phyloP scores from a whole-genome alignment of 345 rosid genomes.

The Eucalyptus tenuipes region DNA sequence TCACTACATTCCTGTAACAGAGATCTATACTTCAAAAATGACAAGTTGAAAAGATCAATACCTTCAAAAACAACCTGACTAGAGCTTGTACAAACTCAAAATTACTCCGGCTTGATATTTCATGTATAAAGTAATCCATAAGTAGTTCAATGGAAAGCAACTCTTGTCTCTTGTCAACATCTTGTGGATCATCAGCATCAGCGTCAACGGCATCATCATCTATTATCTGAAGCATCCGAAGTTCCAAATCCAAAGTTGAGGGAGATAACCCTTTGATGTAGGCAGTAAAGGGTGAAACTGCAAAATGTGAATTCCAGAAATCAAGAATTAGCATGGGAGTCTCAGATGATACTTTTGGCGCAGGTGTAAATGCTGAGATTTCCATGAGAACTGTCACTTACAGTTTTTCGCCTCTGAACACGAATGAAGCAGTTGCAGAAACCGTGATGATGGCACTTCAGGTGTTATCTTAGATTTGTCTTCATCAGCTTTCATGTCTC shows the following conservation, averaged over 20 bases:
- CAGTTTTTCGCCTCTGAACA: slow-evolving; percentile 46
- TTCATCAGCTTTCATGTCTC: slow-evolving; percentile 13
- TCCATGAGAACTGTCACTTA: neutral
- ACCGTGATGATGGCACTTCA: slow-evolving; percentile 25
- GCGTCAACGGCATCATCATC: slow-evolving; percentile 58
- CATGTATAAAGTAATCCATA: slow-evolving; percentile 68
- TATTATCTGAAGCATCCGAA: slow-evolving; percentile 85
- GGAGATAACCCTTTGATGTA: slow-evolving; percentile 80
- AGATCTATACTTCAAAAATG: neutral
- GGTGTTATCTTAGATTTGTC: slow-evolving; percentile 10
- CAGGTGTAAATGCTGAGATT: neutral
- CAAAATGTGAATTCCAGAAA: slow-evolving; percentile 1
- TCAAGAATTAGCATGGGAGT: neutral
- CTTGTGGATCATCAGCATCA: slow-evolving; percentile 15
- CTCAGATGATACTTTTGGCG: neutral
- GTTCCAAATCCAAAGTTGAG: slow-evolving; percentile 78
- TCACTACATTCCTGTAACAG: neutral
- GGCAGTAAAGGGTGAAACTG: slow-evolving; percentile 74
- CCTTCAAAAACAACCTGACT: slow-evolving; percentile 82
- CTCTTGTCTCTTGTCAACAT: slow-evolving; percentile 53
- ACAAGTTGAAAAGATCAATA: slow-evolving; percentile 4
- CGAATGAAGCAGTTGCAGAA: slow-evolving; percentile 50
- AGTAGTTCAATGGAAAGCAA: slow-evolving; percentile 49
- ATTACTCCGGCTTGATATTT: slow-evolving; percentile 56
- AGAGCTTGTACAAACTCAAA: slow-evolving; percentile 90